Base-by-base conservation (phyloP, 768 basidiomycete genomes). In the Clitopilus hobsonii region DNA sequence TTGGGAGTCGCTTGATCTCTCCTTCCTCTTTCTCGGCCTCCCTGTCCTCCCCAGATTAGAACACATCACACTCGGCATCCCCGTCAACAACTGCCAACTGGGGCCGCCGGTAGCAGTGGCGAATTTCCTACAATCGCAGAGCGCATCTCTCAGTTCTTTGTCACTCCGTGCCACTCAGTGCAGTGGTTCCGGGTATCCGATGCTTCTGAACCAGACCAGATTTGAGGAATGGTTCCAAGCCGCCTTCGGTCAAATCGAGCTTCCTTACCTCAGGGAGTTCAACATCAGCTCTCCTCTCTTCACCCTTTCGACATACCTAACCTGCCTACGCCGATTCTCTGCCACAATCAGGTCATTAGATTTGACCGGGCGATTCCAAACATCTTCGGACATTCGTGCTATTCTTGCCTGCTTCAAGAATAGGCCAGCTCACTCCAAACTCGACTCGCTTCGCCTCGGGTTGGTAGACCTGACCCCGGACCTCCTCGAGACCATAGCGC, bases 1-100 rank as follows among this genome's bases (percentile, higher is more conserved):
- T 3, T 76, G 76, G 70, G 74, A 76, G 52, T 72, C 77, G 1
- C 67, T 76, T n/a, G 73, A 78, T 54, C 66, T 77, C 24, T 66
- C 75, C 0, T 75, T 74, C 2, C 64, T 79, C 51, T 75, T 80
- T 57, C 60, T 57, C 38, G 60, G 70, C 18, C 65, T 78, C 53
- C 55, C 60, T 6, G 55, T 58, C 51, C 58, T 78, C 6, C 67
- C 73, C 14, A 60, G 47, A 28, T 68, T 77, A 14, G 65, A 69
- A 13, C 69, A 69, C 47, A 68, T 77, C 28, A 65, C 66, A 38
- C 59, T 80, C 36, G 67, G 71, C 27, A 71, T 80, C 49, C 78
- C 77, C 10, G 64, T 74, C 49, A 69, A 73, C 25, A 52, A 63
- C 13, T 70, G 69, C 0, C 74, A 79, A 51, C 70, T 80, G n/a